Base-by-base conservation (phyloP, 768 basidiomycete species). In the Suillus brevipes region DNA sequence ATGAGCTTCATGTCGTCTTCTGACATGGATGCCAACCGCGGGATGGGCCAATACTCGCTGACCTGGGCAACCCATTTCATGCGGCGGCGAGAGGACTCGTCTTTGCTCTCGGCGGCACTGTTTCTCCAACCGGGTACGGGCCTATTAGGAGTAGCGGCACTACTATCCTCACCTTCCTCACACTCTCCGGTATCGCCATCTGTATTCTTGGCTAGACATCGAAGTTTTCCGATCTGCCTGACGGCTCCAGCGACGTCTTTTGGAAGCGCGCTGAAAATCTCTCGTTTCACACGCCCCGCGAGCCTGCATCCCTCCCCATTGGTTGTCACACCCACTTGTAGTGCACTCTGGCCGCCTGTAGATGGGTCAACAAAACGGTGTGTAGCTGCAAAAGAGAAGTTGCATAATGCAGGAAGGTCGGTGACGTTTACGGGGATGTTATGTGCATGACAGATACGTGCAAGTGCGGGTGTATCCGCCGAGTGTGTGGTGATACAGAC, bases 41-140 rank as follows among this genome's bases (percentile, higher is more conserved):
- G 83, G 56, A 95, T 81, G 0, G 94, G 89, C 93, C 95, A 98
- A 75, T 97, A 98, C 75, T 98, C 96, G 82, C 94, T 96, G 70
- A 99, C 86, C 74, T 98, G 97, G 0, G 94, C 89, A 4, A 97
- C 89, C 94, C 95, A 98, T 75, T 90, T 87, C 86, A 97, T 92
- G 18, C 91, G 82, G 38, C 95, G 82, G 64, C 78, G 81, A 60
- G 84, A 79, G 31, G 74, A 78, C 67, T 90, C 89, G 2, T 68
- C 50, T 10, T 70, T 75, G 4, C 77, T 81, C 73, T 83, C 81
- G 38, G 74, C 70, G 3, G 62, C 60, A 50, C 69, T 75, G 2
- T n/a, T 8, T 13, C 68, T 67, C 47, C 87, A 79, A 56, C 85
- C 80, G 0, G 87, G 83, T 2, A 92, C 88, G 1, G 90, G 91